These are phyloP conservation scores for Cucumis cinereus DNA, from an alignment of 306 rosid species.

Conservation along the genomic window DNA sequence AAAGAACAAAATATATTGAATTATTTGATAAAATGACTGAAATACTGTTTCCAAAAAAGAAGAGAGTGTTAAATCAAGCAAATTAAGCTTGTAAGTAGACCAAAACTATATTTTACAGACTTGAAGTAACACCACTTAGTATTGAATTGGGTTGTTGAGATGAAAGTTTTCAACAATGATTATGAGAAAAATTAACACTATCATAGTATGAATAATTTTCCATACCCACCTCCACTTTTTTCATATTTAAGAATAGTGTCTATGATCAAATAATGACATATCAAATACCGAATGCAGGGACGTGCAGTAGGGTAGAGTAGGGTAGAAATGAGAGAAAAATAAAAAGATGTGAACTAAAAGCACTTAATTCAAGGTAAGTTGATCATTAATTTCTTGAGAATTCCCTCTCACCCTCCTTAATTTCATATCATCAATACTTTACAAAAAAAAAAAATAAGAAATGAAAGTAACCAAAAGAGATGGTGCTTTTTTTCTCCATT, in stretches of 20 bases:
- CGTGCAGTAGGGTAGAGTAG: too few species aligned
- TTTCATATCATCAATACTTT: neutral
- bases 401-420: neutral
- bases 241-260: too few species aligned
- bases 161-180: neutral
- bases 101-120: neutral
- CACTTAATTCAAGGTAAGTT: neutral
- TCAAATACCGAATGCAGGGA: too few species aligned
- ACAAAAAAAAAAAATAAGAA: neutral
- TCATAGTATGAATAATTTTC: too few species aligned
- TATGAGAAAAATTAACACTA: too few species aligned
- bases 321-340: too few species aligned
- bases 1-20: neutral
- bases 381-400: neutral
- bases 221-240: too few species aligned
- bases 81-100: neutral
- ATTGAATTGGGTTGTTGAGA: neutral
- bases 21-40: too few species aligned
- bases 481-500: neutral
- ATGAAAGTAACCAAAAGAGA: neutral
- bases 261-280: too few species aligned
- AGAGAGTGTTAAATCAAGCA: neutral
- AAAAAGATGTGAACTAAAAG: neutral
- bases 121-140: neutral
- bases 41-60: too few species aligned